Conservation (phyloP, 768 basidiomycete species). For the Tricholoma bakamatsutake region DNA sequence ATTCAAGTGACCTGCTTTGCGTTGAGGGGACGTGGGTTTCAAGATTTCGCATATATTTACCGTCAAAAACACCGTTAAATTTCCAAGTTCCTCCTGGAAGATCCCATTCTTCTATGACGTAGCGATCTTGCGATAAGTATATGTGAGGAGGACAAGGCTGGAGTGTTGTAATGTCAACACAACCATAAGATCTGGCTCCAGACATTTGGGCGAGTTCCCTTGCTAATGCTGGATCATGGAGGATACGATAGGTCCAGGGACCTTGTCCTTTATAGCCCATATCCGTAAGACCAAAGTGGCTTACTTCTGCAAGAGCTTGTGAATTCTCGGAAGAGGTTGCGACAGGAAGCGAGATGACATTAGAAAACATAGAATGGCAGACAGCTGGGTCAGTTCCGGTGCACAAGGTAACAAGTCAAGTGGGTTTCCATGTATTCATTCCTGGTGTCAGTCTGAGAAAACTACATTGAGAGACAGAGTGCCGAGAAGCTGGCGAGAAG, state of each 20-base stretch:
- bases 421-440: neutral
- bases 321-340: slow-evolving; percentile 43
- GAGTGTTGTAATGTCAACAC: slow-evolving; percentile 21
- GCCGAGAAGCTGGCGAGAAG: slow-evolving; percentile 2
- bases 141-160: slow-evolving; percentile 42
- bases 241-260: slow-evolving; percentile 48
- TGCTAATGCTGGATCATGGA: slow-evolving; percentile 34
- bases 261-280: slow-evolving; percentile 46
- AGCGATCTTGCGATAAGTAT: slow-evolving; percentile 40
- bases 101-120: slow-evolving; percentile 33
- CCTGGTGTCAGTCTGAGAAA: neutral
- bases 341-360: slow-evolving; percentile 34
- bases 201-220: slow-evolving; percentile 34
- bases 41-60: slow-evolving; percentile 19
- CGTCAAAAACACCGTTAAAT: slow-evolving; percentile 45
- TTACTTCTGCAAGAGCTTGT: slow-evolving; percentile 47
- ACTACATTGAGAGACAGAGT: neutral
- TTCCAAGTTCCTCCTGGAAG: slow-evolving; percentile 34
- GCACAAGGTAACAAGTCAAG: neutral
- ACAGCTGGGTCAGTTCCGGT: neutral
- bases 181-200: slow-evolving; percentile 18
- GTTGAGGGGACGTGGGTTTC: neutral
- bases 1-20: slow-evolving; percentile 35
- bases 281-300: slow-evolving; percentile 45
- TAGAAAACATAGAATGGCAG: slow-evolving; percentile 1